phyloP scores from a whole-genome alignment of 192 early-diverging fungal genomes.

The Chytriomyces sp. region DNA sequence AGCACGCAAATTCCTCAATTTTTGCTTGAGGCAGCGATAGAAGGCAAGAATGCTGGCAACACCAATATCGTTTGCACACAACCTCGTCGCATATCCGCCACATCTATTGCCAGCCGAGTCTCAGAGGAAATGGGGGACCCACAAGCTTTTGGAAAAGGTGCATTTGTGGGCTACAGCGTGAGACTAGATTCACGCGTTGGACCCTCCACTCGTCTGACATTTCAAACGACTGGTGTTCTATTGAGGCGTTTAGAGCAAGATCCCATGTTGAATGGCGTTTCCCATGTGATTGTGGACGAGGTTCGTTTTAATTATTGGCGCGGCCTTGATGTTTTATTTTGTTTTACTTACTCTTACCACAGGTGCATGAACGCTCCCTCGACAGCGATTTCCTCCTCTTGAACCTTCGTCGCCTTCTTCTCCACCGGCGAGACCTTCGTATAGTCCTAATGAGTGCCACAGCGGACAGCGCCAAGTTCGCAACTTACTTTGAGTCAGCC shows the following conservation, averaged over 20 bases:
- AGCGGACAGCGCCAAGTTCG: slow-evolving; percentile 60
- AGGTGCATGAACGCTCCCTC: slow-evolving; percentile 72
- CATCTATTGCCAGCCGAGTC: slow-evolving; percentile 78
- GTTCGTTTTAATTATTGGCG: not conserved
- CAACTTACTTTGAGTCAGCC: slow-evolving; percentile 44
- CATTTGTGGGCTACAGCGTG: slow-evolving; percentile 76
- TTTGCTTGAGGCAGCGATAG: slow-evolving; percentile 63
- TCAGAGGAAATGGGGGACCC: slow-evolving; percentile 72
- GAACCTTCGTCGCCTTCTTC: slow-evolving; percentile 55
- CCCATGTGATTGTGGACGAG: slow-evolving; percentile 77
- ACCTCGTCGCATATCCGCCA: slow-evolving; percentile 79
- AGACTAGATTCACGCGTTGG: slow-evolving; percentile 61
- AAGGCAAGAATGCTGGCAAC: slow-evolving; percentile 40
- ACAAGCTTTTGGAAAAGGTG: slow-evolving; percentile 48
- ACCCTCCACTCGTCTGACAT: slow-evolving; percentile 63
- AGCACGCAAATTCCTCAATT: slow-evolving; percentile 84
- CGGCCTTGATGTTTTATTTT: not conserved
- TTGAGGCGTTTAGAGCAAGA: slow-evolving; percentile 69
- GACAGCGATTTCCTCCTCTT: slow-evolving; percentile 79
- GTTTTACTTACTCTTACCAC: not conserved
- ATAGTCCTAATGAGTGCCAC: slow-evolving; percentile 78
- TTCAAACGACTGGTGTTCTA: slow-evolving; percentile 79
- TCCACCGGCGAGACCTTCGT: slow-evolving; percentile 33
- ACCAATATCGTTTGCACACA: slow-evolving; percentile 56
- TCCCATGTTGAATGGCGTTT: slow-evolving; percentile 56